These are phyloP conservation scores for Malus hybrid DNA, from an alignment of 331 rosid species.

Conservation along the genomic window DNA sequence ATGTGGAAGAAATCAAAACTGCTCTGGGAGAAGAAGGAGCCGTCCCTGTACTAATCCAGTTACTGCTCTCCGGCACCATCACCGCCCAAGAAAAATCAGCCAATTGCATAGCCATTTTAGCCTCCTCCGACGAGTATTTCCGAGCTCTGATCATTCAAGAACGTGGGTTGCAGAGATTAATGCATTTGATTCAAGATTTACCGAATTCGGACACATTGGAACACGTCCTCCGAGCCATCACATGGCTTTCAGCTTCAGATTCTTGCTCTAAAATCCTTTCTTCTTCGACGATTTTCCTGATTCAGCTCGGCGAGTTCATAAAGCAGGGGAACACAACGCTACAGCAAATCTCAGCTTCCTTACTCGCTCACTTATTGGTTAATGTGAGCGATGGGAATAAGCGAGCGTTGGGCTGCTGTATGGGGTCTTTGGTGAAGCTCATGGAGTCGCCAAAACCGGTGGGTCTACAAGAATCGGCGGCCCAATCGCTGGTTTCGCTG, in stretches of 20 bases:
- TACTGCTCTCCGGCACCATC: constrained; percentile 28
- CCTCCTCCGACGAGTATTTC: constrained; percentile 41
- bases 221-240: constrained; percentile 31
- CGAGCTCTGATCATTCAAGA: constrained; percentile 36
- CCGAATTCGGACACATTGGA: constrained; percentile 30
- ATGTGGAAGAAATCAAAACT: constrained; percentile 34
- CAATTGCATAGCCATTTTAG: constrained; percentile 25
- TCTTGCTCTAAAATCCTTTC: constrained; percentile 24
- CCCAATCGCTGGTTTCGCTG: constrained; percentile 28
- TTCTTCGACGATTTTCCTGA: constrained; percentile 33
- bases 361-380: constrained; percentile 19
- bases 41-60: constrained; percentile 33
- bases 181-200: constrained; percentile 41
- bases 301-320: constrained; percentile 35
- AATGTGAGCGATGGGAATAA: constrained; percentile 49
- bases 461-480: constrained; percentile 44
- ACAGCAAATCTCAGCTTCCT: constrained; percentile 38
- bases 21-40: constrained; percentile 47
- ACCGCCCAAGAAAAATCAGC: constrained; percentile 39
- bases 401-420: constrained; percentile 39
- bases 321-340: constrained; percentile 33
- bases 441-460: constrained; percentile 52
- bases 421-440: constrained; percentile 45
- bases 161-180: constrained; percentile 38
- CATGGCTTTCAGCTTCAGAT: constrained; percentile 33